These are phyloP conservation scores for Mortierella sp. DNA, from an alignment of 371 early-diverging fungal genomes.

Conservation along the genomic window DNA sequence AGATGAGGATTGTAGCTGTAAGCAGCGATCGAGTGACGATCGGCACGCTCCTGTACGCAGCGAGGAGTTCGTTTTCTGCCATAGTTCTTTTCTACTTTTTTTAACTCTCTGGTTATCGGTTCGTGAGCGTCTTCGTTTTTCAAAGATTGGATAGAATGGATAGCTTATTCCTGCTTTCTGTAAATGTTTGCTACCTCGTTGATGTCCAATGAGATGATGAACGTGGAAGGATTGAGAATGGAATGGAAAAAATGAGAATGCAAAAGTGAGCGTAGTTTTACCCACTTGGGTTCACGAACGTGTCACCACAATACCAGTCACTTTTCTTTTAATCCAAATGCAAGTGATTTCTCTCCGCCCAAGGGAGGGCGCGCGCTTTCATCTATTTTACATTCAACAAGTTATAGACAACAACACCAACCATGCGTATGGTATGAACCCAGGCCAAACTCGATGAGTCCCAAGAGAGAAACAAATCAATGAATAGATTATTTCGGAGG, in stretches of 20 bases:
- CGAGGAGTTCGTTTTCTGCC: slow-evolving; percentile 59
- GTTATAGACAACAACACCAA: not conserved
- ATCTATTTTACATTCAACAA: too few species aligned
- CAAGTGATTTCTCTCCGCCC: too few species aligned
- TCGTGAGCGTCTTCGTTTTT: not conserved
- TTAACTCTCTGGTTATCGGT: not conserved
- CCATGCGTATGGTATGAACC: slow-evolving; percentile 29
- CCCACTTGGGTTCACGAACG: too few species aligned
- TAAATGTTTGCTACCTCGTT: too few species aligned
- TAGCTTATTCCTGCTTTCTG: too few species aligned
- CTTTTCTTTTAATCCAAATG: too few species aligned
- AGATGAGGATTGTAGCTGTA: slow-evolving; percentile 65
- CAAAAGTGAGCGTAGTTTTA: too few species aligned
- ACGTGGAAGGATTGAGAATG: not conserved
- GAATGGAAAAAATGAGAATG: not conserved
- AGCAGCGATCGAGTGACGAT: slow-evolving; percentile 73
- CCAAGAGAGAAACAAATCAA: not conserved
- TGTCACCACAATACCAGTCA: too few species aligned
- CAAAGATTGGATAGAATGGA: not conserved
- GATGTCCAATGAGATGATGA: slow-evolving; percentile 1
- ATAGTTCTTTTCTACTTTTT: slow-evolving; percentile 8
- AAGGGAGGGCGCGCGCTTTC: too few species aligned
- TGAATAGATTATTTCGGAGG: not conserved
- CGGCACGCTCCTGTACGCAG: slow-evolving; percentile 75
- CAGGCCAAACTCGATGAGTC: not conserved